Evolutionary conservation across 768 basidiomycete species (phyloP).

Genomic region (Russula sp.): DNA sequence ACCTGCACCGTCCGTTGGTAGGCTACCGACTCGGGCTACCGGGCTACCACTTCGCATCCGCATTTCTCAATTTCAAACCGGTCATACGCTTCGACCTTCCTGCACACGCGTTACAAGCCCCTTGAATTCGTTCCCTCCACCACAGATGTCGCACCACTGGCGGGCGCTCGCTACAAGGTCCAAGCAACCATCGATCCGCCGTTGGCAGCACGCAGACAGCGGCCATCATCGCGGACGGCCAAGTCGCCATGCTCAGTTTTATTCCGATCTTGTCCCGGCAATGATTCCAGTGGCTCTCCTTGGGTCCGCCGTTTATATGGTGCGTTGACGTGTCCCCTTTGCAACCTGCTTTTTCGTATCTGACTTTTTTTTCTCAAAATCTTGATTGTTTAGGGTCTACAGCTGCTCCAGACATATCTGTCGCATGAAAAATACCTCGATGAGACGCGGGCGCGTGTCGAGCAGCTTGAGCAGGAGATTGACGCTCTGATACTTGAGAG

Average conservation of each 20-base stretch:
- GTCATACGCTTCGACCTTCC: no score
- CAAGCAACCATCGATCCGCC: not conserved
- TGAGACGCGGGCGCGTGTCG: conserved; percentile 48
- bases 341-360: no score
- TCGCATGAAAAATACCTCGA: conserved; percentile 67
- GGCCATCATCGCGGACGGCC: conserved; percentile 13
- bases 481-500: conserved; percentile 26
- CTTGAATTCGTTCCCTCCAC: not conserved
- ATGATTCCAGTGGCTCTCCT: conserved; percentile 76
- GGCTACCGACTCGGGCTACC: no score
- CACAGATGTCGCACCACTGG: not conserved
- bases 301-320: conserved; percentile 74
- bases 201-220: conserved; percentile 18
- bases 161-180: not conserved
- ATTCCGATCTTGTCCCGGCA: conserved; percentile 59
- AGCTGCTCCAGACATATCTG: conserved; percentile 52
- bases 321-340: conserved; percentile 27
- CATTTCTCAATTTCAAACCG: no score
- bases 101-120: no score
- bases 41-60: no score
- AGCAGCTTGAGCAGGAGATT: conserved; percentile 54
- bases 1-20: no score
- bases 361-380: no score
- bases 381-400: conserved; percentile 54
- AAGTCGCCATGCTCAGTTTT: conserved; percentile 58